A percentile compares a stretch with the other conserved stretches of the same genome.
phyloP scores from a whole-genome alignment of 352 stramenopile genomes.

The Phytophthora melonis region DNA sequence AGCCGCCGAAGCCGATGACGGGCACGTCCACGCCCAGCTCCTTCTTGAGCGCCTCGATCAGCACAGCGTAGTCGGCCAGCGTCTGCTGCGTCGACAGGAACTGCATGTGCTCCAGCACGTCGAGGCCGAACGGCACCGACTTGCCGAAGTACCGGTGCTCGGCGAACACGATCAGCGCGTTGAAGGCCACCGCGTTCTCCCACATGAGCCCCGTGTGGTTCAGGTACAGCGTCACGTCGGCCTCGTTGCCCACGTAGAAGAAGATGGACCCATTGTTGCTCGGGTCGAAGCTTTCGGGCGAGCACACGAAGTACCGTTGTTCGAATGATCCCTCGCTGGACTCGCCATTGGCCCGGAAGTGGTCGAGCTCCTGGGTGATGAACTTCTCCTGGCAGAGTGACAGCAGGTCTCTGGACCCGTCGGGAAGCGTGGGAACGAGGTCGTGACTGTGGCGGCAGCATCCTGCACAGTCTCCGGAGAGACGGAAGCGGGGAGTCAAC shows the following conservation, averaged over 20 bases:
- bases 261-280: conserved; percentile 60
- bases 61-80: conserved; percentile 75
- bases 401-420: conserved; percentile 50
- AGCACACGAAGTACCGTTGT: conserved; percentile 80
- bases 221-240: conserved; percentile 69
- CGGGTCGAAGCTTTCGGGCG: conserved; percentile 52
- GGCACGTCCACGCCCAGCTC: conserved; percentile 52
- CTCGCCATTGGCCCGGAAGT: conserved; percentile 46
- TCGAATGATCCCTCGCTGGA: conserved; percentile 44
- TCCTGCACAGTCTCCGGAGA: not conserved
- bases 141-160: conserved; percentile 86
- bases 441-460: not conserved
- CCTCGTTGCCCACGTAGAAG: conserved; percentile 83
- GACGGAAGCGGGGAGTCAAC: conserved; percentile 1
- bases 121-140: conserved; percentile 63
- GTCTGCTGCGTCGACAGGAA: conserved; percentile 89
- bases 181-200: conserved; percentile 71
- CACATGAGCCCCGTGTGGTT: conserved; percentile 82
- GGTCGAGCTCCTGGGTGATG: conserved; percentile 59
- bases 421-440: conserved; percentile 26
- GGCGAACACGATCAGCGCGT: conserved; percentile 75
- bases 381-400: conserved; percentile 53
- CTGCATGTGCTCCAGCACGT: conserved; percentile 64
- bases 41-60: conserved; percentile 59
- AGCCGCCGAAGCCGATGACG: conserved; percentile 78